Percentiles rank a stretch among this genome's conserved stretches.
Evolutionary conservation across 257 asterid species (phyloP).

Genomic region (Schizonepeta tenuifolia): DNA sequence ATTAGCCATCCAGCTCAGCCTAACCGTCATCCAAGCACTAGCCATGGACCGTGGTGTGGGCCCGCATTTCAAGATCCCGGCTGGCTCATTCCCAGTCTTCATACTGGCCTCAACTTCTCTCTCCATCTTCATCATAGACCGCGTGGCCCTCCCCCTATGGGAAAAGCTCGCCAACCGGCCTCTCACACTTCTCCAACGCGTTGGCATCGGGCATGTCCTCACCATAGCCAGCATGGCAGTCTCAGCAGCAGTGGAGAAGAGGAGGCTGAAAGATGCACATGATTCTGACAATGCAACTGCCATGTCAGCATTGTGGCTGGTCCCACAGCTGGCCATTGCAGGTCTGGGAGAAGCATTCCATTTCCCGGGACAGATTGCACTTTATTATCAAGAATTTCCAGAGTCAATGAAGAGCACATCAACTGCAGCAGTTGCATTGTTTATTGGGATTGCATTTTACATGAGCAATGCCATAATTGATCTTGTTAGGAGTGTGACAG

Average conservation of each 20-base stretch:
- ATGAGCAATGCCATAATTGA: conserved; percentile 48
- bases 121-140: conserved; percentile 54
- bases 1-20: conserved; percentile 58
- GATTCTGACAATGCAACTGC: conserved; percentile 22
- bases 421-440: conserved; percentile 57
- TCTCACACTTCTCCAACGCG: conserved; percentile 57
- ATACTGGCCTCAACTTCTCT: conserved; percentile 54
- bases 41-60: conserved; percentile 66
- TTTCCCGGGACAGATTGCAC: conserved; percentile 57
- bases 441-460: conserved; percentile 52
- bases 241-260: conserved; percentile 60
- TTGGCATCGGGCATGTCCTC: conserved; percentile 58
- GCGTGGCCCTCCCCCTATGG: conserved; percentile 51
- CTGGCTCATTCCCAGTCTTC: conserved; percentile 67
- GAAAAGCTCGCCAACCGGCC: conserved; percentile 44
- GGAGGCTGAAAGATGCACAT: conserved; percentile 43
- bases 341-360: conserved; percentile 71
- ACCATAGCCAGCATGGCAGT: conserved; percentile 56
- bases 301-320: conserved; percentile 65
- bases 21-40: conserved; percentile 66
- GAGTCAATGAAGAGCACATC: conserved; percentile 51
- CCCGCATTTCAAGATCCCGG: conserved; percentile 55
- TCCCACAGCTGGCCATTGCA: conserved; percentile 54
- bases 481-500: conserved; percentile 43
- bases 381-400: conserved; percentile 71